Percentiles rank a stretch among this genome's conserved stretches.
Conservation (phyloP, 2,329 filamentous ascomycete species). For the Neospermospora avenae region DNA sequence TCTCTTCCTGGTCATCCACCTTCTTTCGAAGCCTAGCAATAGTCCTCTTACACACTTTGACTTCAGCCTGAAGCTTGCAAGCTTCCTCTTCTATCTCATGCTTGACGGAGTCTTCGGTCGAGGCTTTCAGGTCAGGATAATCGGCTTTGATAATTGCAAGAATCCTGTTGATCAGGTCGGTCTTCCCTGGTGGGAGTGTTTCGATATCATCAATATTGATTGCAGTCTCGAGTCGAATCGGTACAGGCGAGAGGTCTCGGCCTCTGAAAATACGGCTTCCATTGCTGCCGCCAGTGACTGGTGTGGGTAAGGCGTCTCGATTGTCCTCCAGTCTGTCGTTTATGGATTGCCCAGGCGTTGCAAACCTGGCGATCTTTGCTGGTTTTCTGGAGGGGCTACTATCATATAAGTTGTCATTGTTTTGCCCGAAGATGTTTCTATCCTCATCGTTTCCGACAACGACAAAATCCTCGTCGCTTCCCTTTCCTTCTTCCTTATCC, state of each 20-base stretch:
- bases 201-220: background rate
- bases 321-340: background rate
- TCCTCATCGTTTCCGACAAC: background rate
- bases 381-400: conserved; percentile 2
- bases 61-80: background rate
- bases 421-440: background rate
- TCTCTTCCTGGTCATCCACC: background rate
- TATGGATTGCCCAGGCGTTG: background rate
- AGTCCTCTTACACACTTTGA: background rate
- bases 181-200: background rate
- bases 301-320: background rate
- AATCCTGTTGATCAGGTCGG: background rate
- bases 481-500: background rate
- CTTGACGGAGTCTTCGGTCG: conserved; percentile 3
- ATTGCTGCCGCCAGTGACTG: background rate
- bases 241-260: background rate
- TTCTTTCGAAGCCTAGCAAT: background rate
- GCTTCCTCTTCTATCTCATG: conserved; percentile 5
- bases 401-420: background rate
- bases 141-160: conserved; percentile 1
- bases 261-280: background rate
- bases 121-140: background rate
- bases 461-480: background rate
- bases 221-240: background rate
- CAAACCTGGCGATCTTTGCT: background rate